Percentiles rank a stretch among this genome's conserved stretches.
phyloP scores from a whole-genome alignment of 495 filamentous ascomycete genomes.

The Penicillium egyptiacum region DNA sequence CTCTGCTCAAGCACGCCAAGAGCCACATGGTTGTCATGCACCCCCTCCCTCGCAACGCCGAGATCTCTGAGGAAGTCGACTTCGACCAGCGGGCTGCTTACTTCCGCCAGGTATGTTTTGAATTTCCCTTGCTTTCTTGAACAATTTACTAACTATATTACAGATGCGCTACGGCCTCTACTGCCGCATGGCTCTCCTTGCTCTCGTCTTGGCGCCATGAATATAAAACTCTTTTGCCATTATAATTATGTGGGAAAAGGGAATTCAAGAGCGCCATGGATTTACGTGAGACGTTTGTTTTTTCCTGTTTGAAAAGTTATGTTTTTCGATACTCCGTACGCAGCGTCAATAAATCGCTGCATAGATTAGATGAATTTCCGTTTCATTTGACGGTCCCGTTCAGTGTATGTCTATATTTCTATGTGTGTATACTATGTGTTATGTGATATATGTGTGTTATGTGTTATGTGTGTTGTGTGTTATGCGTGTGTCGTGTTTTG shows the following conservation, averaged over 20 bases:
- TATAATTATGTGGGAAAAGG: conserved; percentile 29
- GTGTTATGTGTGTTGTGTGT: conserved; percentile 27
- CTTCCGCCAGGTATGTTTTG: conserved; percentile 88
- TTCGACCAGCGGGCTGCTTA: conserved; percentile 96
- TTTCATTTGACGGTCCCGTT: conserved; percentile 39
- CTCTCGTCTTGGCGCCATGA: conserved; percentile 77
- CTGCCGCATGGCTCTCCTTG: conserved; percentile 94
- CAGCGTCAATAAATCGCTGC: conserved; percentile 34
- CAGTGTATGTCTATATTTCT: conserved; percentile 36
- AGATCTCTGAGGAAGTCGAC: conserved; percentile 94
- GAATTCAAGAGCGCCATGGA: conserved; percentile 21
- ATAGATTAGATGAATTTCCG: conserved; percentile 51
- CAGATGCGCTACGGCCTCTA: conserved; percentile 99
- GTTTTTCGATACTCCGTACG: conserved; percentile 39
- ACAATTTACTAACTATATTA: conserved; percentile 32
- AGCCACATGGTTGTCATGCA: conserved; percentile 90
- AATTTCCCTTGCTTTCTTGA: not conserved
- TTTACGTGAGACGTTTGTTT: conserved; percentile 31
- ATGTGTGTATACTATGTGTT: conserved; percentile 28
- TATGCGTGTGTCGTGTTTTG: conserved; percentile 22
- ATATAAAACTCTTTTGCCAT: conserved; percentile 22
- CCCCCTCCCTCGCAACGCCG: conserved; percentile 87
- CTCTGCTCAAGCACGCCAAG: conserved; percentile 89
- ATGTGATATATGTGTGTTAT: conserved; percentile 32
- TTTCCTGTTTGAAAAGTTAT: conserved; percentile 40